Base-by-base conservation (phyloP, 352 stramenopile species). In the Phytophthora multivora region DNA sequence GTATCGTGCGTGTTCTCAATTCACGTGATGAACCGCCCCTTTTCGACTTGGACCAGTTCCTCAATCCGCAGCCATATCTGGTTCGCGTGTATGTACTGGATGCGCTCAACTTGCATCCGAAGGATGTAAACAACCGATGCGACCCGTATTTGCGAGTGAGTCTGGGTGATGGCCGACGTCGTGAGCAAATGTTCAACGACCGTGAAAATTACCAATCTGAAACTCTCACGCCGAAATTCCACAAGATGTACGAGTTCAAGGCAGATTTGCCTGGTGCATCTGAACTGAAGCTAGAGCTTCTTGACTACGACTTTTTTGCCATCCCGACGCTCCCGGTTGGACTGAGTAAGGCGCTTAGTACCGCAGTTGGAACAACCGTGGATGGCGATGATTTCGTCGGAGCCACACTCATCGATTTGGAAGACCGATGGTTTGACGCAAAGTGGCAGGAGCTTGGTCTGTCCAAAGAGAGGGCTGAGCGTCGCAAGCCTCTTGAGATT, bases 241-340 rank as follows among this genome's bases (percentile, higher is more conserved):
- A 97, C 77, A 90, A 89, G 54, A 88, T 90, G 75, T 92, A 95
- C 51, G 86, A 97, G 65, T 93, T 98, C 63, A 93, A 94, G 52
- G 85, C 90, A 11, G 73, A 95, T 61, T 73, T 98, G 4, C 92
- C 92, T 0, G 85, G 85, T 10, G 79, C 80, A 0, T 91, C 82
- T 2, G 80, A 89, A 51, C 62, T 93, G 31, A 80, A 78, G 21
- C 11, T 93, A 7, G 85, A 93, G 51, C 55, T 90, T 46, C 57
- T 87, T 0, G 82, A 93, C 55, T 89, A 91, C 49, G 85, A 93
- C 61, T 83, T 81, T 38, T 90, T 91, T 48, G 73, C 83, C 2
- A 75, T 93, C 11, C 74, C 85, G 0, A 75, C 51, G 4, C 65
- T 89, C 35, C 75, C 80, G 21, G 69, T 59, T 16, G 76, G 82